Base-by-base conservation (phyloP, 2,329 filamentous ascomycete species). In the Domatiomyces catenatus region DNA sequence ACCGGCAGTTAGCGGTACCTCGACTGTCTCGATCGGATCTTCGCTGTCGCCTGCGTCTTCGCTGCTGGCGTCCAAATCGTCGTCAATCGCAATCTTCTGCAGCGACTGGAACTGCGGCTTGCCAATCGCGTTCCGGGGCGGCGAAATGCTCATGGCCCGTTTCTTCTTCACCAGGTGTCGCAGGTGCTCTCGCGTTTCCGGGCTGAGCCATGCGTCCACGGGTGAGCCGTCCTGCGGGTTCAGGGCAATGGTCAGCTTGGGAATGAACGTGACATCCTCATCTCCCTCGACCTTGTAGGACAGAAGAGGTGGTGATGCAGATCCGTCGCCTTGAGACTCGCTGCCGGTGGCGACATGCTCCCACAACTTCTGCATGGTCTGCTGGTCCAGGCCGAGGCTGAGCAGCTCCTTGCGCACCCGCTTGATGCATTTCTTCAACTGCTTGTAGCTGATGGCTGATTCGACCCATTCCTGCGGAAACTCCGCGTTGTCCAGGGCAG, bases 381-480 rank as follows among this genome's bases (percentile, higher is more conserved):
- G 75, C 3, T 77, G 76, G 56, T 86, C 83, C 26, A 93, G 76
- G 6, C 86, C 86, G 12, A 90, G 69, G 32, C 75, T 73, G 42
- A 73, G 69, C 48, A 94, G 74, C 69, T 94, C 86, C 48, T 71
- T 69, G 56, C 82, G 78, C 47, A 93, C 81, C 62, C 81, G 82
- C 63, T 89, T 90, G 63, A 94, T 82, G 67, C 84, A 86, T 70
- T 93, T 94, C 68, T 94, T 94, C 51, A 94, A 76, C 65, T 87
- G 79, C 44, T 82, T 77, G 64, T 94, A 94, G 2, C 84, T 86
- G 54, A 94, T 85, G 47, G 87, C 86, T 24, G 80, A 81, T 44
- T 83, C 75, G 47, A 88, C 68, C 76, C 76, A 79, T 62, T 82
- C 79, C 47, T 76, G 69, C 6, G 87, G 87, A 63, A 87, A 94